Evolutionary conservation across 2,329 filamentous ascomycete species (phyloP).

Genomic region (Penicillium digitatum): DNA sequence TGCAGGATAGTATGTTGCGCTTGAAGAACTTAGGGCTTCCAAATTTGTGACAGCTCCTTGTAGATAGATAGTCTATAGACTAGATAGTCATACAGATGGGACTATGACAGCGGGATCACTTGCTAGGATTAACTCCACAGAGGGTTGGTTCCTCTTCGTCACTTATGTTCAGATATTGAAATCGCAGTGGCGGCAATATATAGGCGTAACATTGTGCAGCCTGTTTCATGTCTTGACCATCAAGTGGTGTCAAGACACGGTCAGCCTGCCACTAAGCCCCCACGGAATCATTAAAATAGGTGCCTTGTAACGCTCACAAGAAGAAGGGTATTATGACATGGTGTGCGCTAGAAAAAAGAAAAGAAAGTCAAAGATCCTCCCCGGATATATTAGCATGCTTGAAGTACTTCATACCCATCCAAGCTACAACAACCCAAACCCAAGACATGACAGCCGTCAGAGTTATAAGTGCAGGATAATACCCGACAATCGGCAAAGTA

Average conservation of each 20-base stretch:
- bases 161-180: not conserved
- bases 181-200: not conserved
- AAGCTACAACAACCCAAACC: conserved; percentile 97
- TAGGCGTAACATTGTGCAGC: not conserved
- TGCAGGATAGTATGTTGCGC: conserved; percentile 50
- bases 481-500: conserved; percentile 90
- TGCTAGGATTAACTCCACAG: too few species aligned
- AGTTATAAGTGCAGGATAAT: conserved; percentile 92
- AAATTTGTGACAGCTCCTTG: conserved; percentile 20
- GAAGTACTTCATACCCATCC: conserved; percentile 99
- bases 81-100: not conserved
- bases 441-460: conserved; percentile 94
- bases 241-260: not conserved
- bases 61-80: not conserved
- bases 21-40: conserved; percentile 18
- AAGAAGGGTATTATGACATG: conserved; percentile 1
- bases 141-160: not conserved
- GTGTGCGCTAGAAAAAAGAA: not conserved
- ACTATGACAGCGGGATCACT: not conserved
- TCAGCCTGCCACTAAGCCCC: not conserved
- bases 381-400: conserved; percentile 87
- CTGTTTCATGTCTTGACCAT: not conserved
- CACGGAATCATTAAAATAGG: not conserved
- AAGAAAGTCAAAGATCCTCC: conserved; percentile 45
- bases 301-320: not conserved